These are phyloP conservation scores for Trifolium subterraneum DNA, from an alignment of 306 rosid species.

Conservation along the genomic window DNA sequence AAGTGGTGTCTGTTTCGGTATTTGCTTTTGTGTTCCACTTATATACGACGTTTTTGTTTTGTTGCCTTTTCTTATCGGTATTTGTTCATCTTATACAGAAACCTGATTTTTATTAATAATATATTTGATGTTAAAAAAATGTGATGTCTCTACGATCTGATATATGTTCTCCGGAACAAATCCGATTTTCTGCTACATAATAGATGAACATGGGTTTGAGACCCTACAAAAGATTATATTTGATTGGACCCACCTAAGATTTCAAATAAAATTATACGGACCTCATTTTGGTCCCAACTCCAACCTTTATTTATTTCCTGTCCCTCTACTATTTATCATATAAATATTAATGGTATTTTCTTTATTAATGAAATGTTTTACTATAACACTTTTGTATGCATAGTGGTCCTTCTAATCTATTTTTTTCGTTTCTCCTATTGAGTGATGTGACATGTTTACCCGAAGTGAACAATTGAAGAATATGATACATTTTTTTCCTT, in stretches of 20 bases:
- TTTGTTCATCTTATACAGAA: too few species aligned
- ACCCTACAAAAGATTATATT: conserved; percentile 60
- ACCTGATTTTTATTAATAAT: too few species aligned
- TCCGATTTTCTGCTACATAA: neutral
- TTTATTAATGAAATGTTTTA: conserved; percentile 13
- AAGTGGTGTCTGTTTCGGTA: too few species aligned
- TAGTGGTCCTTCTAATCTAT: conserved; percentile 53
- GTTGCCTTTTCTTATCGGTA: too few species aligned
- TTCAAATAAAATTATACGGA: conserved; percentile 44
- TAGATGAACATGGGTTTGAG: conserved; percentile 40
- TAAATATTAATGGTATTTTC: neutral
- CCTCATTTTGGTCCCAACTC: conserved; percentile 49
- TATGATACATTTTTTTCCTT: conserved; percentile 10
- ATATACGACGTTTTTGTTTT: too few species aligned
- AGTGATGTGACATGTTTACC: conserved; percentile 49
- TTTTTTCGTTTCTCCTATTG: conserved; percentile 33
- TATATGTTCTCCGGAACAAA: too few species aligned
- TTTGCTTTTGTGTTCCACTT: too few species aligned
- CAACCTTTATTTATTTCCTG: conserved; percentile 49
- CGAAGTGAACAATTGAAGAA: conserved; percentile 39
- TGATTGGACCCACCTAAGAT: conserved; percentile 58
- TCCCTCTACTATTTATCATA: conserved; percentile 38
- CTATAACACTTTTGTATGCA: conserved; percentile 32
- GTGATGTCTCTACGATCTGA: too few species aligned
- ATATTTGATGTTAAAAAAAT: too few species aligned